These are phyloP conservation scores for Akanthomyces muscarius DNA, from an alignment of 2,329 filamentous ascomycete genomes.

Conservation along the genomic window DNA sequence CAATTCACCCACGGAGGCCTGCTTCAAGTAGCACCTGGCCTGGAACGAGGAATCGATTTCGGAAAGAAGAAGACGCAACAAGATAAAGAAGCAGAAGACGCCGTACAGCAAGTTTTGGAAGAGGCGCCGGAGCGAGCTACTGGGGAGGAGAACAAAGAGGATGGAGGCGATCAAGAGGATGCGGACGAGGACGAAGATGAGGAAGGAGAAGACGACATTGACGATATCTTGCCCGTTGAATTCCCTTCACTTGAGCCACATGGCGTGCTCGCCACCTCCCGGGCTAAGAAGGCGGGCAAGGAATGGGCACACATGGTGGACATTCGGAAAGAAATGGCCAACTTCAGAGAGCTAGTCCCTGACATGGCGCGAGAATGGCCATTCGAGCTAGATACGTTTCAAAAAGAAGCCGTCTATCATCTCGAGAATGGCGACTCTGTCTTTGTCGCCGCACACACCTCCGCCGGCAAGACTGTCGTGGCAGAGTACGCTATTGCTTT, in stretches of 20 bases:
- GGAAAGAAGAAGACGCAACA: conserved; percentile 52
- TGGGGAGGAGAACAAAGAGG: conserved; percentile 29
- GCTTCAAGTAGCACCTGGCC: conserved; percentile 76
- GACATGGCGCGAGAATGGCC: conserved; percentile 96
- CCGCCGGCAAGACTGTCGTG: conserved; percentile 95
- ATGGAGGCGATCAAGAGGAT: conserved; percentile 25
- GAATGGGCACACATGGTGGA: conserved; percentile 99
- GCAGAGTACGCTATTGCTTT: conserved; percentile 97
- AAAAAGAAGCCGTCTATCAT: conserved; percentile 98
- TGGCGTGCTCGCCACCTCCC: conserved; percentile 67
- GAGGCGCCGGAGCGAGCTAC: conserved; percentile 44
- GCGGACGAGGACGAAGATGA: conserved; percentile 26
- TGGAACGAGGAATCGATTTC: conserved; percentile 73
- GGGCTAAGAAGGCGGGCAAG: conserved; percentile 67
- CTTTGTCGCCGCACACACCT: conserved; percentile 96
- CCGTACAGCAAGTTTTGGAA: conserved; percentile 62
- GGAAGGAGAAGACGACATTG: conserved; percentile 62
- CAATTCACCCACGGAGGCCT: conserved; percentile 75
- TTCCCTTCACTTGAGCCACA: conserved; percentile 88
- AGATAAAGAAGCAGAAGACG: conserved; percentile 60
- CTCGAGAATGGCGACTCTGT: conserved; percentile 95
- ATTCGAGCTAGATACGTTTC: conserved; percentile 95
- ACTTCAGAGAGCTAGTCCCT: conserved; percentile 88
- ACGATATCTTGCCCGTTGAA: conserved; percentile 83
- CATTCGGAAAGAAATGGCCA: conserved; percentile 86